Evolutionary conservation across 768 basidiomycete genomes (phyloP), one percentile per base, ranked within the genome.

Genomic region (Suillus weaverae): DNA sequence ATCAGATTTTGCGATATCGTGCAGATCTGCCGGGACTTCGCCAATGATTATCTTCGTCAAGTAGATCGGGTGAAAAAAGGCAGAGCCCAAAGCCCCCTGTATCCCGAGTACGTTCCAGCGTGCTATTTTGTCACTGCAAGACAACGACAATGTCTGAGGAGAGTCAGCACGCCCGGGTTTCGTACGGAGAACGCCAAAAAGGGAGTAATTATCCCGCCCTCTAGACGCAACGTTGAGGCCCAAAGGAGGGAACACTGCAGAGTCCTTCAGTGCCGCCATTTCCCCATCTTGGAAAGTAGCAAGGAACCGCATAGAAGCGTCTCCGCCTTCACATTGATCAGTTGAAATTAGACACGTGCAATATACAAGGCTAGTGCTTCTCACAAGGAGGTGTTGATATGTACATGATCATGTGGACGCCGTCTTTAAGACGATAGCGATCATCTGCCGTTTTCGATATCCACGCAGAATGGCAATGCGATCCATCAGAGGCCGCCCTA

Each of bases 161-260:
- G 95, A 90, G 72, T 99, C 96, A 0, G 93, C 91, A 61, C 96
- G 87, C 3, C 95, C 97, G 6, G 96, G 96, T 72, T 98, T 99
- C 0, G 97, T 97, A 38, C 96, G 91, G 53, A 98, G 77, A 10
- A 90, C 88, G 6, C 93, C 91, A 26, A 87, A 78, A 20, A 88
- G 80, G 5, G 85, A 70, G 74, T 97, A 98, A 61, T 92, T 88
- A 70, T 92, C 87, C 22, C 96, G 83, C 4, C 96, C 96, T 62
- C 97, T 79, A 1, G 90, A 84, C 1, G 85, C 80, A 10, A 73
- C 70, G 44, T 72, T 76, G 1, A 77, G 65, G 3, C 81, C 72
- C 1, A 83, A 68, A 14, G 74, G 71, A 5, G 76, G 74, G n/a
- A 74, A 76, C 3, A 70, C 46, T 10, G 76, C 66, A 1, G 85